Evolutionary conservation across 441 rosid species (phyloP).

Genomic region (Adansonia rubrostipa): DNA sequence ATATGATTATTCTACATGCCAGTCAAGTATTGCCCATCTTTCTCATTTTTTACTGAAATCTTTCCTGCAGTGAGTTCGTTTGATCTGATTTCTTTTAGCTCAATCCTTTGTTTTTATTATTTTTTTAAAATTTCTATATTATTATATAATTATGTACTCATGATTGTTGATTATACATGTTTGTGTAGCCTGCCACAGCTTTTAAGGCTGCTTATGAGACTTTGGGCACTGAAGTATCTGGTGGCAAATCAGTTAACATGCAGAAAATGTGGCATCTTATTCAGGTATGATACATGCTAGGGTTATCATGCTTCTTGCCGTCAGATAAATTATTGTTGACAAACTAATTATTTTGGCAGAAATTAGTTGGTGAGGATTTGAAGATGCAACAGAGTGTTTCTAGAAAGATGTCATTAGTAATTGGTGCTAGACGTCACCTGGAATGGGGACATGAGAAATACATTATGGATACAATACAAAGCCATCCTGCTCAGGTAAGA

Average conservation of each 20-base stretch:
- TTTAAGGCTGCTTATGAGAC: slow-evolving; percentile 82
- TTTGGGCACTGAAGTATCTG: slow-evolving; percentile 67
- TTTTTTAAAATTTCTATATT: neutral
- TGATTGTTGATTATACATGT: neutral
- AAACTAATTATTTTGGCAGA: slow-evolving; percentile 50
- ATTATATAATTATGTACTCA: neutral
- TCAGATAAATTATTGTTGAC: slow-evolving; percentile 26
- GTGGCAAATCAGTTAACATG: slow-evolving; percentile 86
- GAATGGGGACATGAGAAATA: slow-evolving; percentile 92
- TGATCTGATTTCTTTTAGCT: neutral
- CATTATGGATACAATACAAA: slow-evolving; percentile 88
- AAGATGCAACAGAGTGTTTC: slow-evolving; percentile 54
- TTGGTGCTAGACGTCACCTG: slow-evolving; percentile 89
- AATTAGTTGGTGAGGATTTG: slow-evolving; percentile 75
- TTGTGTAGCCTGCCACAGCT: slow-evolving; percentile 70
- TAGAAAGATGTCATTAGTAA: slow-evolving; percentile 73
- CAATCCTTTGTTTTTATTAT: neutral
- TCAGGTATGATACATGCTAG: slow-evolving; percentile 52
- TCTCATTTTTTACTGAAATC: slow-evolving; percentile 9
- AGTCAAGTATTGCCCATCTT: neutral
- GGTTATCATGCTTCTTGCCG: slow-evolving; percentile 26
- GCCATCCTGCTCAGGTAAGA: slow-evolving; percentile 88
- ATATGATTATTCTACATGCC: slow-evolving; percentile 2
- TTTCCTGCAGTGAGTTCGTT: neutral
- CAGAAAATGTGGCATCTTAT: slow-evolving; percentile 98